These are phyloP conservation scores for Quercus dentata DNA, from an alignment of 306 rosid species.

Conservation along the genomic window DNA sequence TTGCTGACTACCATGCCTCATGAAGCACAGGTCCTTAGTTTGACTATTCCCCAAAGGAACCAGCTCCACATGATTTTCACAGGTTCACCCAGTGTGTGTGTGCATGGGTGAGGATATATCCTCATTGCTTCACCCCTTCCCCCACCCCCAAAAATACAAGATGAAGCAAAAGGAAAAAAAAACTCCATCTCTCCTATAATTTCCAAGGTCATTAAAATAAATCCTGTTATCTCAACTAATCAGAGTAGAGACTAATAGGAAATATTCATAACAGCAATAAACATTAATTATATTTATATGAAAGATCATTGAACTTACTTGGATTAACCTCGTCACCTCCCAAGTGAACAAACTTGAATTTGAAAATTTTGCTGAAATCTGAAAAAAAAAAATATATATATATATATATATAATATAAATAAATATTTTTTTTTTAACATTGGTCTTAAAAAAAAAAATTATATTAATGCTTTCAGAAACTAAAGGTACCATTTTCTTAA, in stretches of 20 bases:
- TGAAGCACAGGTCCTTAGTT: neutral
- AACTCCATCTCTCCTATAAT: neutral
- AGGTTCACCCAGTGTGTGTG: too few species aligned
- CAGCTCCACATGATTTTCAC: too few species aligned
- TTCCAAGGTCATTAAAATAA: neutral
- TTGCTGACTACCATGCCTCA: neutral
- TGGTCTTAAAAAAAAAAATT: neutral
- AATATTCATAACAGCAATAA: neutral
- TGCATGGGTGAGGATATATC: too few species aligned
- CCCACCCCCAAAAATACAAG: neutral
- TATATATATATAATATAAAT: neutral
- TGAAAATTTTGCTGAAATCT: slow-evolving; percentile 46
- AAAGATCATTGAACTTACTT: slow-evolving; percentile 24
- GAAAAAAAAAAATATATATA: slow-evolving; percentile 7
- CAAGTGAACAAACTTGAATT: slow-evolving; percentile 41
- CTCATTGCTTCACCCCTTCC: too few species aligned
- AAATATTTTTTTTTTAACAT: neutral
- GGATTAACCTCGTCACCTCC: slow-evolving; percentile 52
- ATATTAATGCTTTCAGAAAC: neutral
- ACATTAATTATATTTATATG: neutral
- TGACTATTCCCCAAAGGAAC: neutral
- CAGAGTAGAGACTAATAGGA: neutral
- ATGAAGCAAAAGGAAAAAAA: neutral
- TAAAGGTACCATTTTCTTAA: neutral
- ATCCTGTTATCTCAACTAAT: neutral